phyloP scores from a whole-genome alignment of 306 rosid genomes.

The Gastrolobium villosum region DNA sequence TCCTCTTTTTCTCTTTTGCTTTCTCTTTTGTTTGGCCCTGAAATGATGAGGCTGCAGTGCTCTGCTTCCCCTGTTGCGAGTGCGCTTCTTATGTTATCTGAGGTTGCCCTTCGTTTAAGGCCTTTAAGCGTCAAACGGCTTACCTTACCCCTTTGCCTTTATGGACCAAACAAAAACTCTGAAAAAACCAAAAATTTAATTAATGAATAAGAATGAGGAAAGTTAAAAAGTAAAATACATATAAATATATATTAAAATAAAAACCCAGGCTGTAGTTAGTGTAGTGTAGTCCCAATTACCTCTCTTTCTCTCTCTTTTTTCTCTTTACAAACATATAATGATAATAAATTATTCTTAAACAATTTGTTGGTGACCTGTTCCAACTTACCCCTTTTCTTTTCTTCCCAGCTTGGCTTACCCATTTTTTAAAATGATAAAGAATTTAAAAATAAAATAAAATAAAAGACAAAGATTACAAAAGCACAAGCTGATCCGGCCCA shows the following conservation, averaged over 20 bases:
- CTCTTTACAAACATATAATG: slow-evolving; percentile 17
- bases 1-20: slow-evolving; percentile 36
- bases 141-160: slow-evolving; percentile 51
- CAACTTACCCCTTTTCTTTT: slow-evolving; percentile 37
- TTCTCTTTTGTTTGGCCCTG: slow-evolving; percentile 50
- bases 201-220: not conserved
- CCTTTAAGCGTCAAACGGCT: slow-evolving; percentile 41
- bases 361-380: slow-evolving; percentile 55
- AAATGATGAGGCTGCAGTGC: slow-evolving; percentile 72
- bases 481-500: slow-evolving; percentile 60
- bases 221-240: not conserved
- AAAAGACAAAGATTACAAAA: slow-evolving; percentile 41
- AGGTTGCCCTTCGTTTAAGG: slow-evolving; percentile 38
- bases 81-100: slow-evolving; percentile 58
- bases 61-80: slow-evolving; percentile 51
- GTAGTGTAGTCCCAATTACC: not conserved
- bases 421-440: slow-evolving; percentile 7
- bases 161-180: slow-evolving; percentile 47
- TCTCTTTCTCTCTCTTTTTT: not conserved
- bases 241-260: not conserved
- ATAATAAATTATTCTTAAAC: slow-evolving; percentile 4
- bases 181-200: not conserved
- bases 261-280: not conserved
- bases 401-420: slow-evolving; percentile 52
- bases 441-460: not conserved